Percentiles rank a stretch among this genome's conserved stretches.
phyloP scores from a whole-genome alignment of 495 filamentous ascomycete species.

The Penicillium herquei region DNA sequence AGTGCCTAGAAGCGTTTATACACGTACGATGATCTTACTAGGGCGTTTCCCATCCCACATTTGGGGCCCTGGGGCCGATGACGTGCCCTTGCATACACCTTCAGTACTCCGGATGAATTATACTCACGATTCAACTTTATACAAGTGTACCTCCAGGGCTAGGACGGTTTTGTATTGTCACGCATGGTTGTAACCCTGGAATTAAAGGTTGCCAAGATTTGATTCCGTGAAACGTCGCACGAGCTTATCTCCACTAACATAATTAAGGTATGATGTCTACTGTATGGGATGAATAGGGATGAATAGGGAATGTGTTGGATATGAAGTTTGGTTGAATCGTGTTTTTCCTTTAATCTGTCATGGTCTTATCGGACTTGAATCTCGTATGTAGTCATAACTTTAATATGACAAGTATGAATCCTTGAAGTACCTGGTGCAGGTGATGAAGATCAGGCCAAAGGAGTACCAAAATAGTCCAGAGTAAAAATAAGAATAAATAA shows the following conservation, averaged over 20 bases:
- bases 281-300: conserved; percentile 13
- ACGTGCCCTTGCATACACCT: conserved; percentile 16
- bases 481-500: too few species aligned
- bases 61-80: conserved; percentile 9
- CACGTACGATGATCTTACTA: conserved; percentile 1
- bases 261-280: conserved; percentile 25
- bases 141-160: too few species aligned
- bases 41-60: background rate
- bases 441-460: background rate
- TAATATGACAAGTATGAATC: too few species aligned
- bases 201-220: conserved; percentile 32
- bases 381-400: too few species aligned
- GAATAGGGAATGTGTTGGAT: conserved; percentile 16
- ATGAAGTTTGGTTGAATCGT: background rate
- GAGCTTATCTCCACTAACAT: conserved; percentile 48
- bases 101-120: conserved; percentile 13
- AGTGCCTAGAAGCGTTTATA: background rate
- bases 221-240: conserved; percentile 43
- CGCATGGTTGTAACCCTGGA: conserved; percentile 23
- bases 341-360: background rate
- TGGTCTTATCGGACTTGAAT: background rate
- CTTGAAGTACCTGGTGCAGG: too few species aligned
- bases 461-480: too few species aligned
- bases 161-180: conserved; percentile 24
- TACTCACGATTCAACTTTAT: conserved; percentile 14